Evolutionary conservation across 148 eudicot species (phyloP), one percentile per base, ranked within the genome.

Genomic region (Dysphania ambrosioides): DNA sequence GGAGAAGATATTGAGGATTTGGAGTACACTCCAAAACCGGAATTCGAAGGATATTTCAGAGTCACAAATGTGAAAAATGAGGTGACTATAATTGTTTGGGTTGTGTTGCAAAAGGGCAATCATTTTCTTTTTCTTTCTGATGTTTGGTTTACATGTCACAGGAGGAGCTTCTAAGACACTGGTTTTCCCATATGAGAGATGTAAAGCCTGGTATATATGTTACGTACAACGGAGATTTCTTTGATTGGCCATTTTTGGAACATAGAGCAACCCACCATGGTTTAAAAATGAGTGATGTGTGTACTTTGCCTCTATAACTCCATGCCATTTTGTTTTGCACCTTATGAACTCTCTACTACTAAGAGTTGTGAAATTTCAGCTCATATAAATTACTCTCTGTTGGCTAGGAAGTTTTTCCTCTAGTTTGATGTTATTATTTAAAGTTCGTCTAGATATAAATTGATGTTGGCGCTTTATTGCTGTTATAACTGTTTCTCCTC

Each of bases 221-320:
- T n/a, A 90, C 99, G 35, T 96, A 96, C 83, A 96, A 96, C 18
- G 99, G 99, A 4, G 99, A 96, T 84, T 96, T 92, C 85, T 96
- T 96, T 80, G 99, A 96, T 59, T 96, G 99, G 99, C 99, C 99
- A 36, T 96, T 96, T 81, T 57, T 96, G 75, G 99, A 96, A 84
- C 86, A 71, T 73, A 89, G 99, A 89, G 97, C 97, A 70, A 84
- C 89, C 34, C 87, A 89, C 69, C 94, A 96, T 88, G 99, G 99
- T 75, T 58, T 87, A 58, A 88, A 70, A 83, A 87, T 92, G 97
- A 90, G 79, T 76, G 88, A 96, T 68, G 99, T 96, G 85, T 56
- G 96, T 70, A 30, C 71, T 65, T 66, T 30, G 23, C 42, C 72
- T 66, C 65, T 78, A 67, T 72, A 29, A 56, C 8, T 66, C 31